Evolutionary conservation across 2,329 filamentous ascomycete species (phyloP), one percentile per base, ranked within the genome.

Genomic region (Fusarium sp.): DNA sequence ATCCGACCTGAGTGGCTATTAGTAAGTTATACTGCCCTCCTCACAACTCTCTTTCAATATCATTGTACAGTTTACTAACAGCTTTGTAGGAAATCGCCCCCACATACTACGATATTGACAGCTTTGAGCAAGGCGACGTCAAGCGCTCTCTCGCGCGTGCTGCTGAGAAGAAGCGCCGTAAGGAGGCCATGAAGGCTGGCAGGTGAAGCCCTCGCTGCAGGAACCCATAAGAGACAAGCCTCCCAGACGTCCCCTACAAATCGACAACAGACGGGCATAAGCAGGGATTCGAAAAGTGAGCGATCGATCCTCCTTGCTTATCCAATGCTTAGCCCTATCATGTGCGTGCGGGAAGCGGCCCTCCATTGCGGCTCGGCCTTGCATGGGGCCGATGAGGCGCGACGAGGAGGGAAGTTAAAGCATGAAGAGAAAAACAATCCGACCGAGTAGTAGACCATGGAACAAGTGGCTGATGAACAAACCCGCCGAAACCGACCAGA

Each of bases 1-100:
- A 91, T 99, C 57, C 92, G 93, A 78, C 93, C 95, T 1, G 96
- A 99, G 80, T 99, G 96, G 96, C 84, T 99, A 66, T 78, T 98
- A 80, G 93, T 94, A 85, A 82, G 91, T 61, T 41, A 28, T 53
- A 53, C 42, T 55, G 20, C 21, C 20, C 28, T 23, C 52, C 16
- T 41, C n/a, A n/a, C 41, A 38, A 35, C 50, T 50, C 24, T 42
- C 15, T 33, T 38, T 29, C n/a, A n/a, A 18, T n/a, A 35, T 28
- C 12, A 37, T 47, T 11, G 15, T 41, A 57, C 46, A 60, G 13
- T 28, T 52, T 46, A 43, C 65, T 75, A 61, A 74, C 64, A 53
- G 8, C 31, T 24, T 23, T 18, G 44, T 70, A 94, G 92, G 96
- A 99, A 80, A 97, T 98, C 70, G 94, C 96, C 7, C 94, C 94